Percentiles rank a stretch among this genome's conserved stretches.
phyloP scores from a whole-genome alignment of 495 filamentous ascomycete genomes.

The Terfezia claveryi region DNA sequence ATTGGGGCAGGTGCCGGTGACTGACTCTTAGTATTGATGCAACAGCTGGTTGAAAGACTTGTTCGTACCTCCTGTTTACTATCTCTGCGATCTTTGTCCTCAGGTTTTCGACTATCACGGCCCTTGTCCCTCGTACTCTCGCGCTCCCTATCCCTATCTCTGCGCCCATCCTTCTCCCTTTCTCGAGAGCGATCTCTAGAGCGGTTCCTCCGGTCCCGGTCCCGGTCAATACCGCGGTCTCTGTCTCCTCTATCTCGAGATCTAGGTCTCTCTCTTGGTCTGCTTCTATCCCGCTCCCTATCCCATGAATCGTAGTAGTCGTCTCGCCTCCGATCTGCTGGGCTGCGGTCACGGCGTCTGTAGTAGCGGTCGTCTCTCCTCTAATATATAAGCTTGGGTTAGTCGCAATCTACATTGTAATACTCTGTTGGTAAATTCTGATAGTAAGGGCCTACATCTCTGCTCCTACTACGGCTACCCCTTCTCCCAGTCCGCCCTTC shows the following conservation, averaged over 20 bases:
- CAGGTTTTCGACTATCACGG: slow-evolving; percentile 44
- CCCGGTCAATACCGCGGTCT: slow-evolving; percentile 35
- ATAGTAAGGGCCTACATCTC: slow-evolving; percentile 12
- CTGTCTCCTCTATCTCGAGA: slow-evolving; percentile 29
- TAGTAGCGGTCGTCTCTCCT: slow-evolving; percentile 18
- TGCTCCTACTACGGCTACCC: slow-evolving; percentile 11
- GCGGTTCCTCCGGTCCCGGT: slow-evolving; percentile 42
- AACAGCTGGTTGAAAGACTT: too few species aligned
- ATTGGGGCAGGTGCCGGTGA: slow-evolving; percentile 32
- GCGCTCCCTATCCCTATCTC: slow-evolving; percentile 27
- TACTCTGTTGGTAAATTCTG: not conserved
- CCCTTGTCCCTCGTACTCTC: slow-evolving; percentile 44
- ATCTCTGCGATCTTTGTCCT: slow-evolving; percentile 49
- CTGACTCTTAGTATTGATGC: slow-evolving; percentile 28
- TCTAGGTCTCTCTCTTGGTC: slow-evolving; percentile 31
- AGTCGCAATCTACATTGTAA: not conserved
- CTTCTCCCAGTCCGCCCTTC: slow-evolving; percentile 14
- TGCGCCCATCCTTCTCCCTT: slow-evolving; percentile 33
- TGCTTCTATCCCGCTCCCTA: slow-evolving; percentile 28
- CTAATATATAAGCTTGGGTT: slow-evolving; percentile 7
- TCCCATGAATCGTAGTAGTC: slow-evolving; percentile 23
- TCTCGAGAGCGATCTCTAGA: slow-evolving; percentile 39
- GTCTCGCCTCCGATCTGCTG: not conserved
- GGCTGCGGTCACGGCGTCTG: not conserved
- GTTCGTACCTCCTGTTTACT: slow-evolving; percentile 47